Conservation (phyloP, 805 yeast species). For the Candida arabinofermentans region DNA sequence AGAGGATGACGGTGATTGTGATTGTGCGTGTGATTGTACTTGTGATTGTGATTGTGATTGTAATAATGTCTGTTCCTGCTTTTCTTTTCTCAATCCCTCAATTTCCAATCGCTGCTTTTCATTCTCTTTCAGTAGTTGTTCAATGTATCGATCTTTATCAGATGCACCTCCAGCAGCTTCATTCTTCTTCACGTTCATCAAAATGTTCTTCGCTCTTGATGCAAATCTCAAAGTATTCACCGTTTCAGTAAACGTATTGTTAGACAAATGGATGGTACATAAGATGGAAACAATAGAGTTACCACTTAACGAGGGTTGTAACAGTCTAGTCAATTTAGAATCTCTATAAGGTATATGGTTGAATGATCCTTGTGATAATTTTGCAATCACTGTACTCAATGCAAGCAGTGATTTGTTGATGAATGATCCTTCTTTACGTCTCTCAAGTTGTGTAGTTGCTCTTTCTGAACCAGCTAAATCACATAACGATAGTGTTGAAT, state of each 20-base stretch:
- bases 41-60: too few relatives aligned
- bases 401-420: conserved; percentile 90
- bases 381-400: conserved; percentile 86
- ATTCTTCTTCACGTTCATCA: conserved; percentile 59
- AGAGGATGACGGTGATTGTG: neutral
- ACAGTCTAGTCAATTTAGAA: conserved; percentile 81
- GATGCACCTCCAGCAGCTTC: conserved; percentile 29
- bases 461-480: conserved; percentile 97
- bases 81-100: conserved; percentile 29
- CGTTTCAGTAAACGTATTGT: conserved; percentile 67
- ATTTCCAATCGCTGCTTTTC: conserved; percentile 58
- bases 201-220: conserved; percentile 84
- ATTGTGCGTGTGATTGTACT: neutral
- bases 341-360: conserved; percentile 88
- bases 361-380: conserved; percentile 41
- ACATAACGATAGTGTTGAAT: conserved; percentile 75
- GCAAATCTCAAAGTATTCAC: conserved; percentile 87
- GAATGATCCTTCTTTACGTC: conserved; percentile 90
- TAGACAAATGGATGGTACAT: conserved; percentile 77
- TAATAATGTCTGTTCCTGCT: too few relatives aligned
- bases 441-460: conserved; percentile 69
- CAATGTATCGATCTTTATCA: conserved; percentile 50
- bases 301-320: conserved; percentile 92
- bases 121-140: conserved; percentile 54
- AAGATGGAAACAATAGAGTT: conserved; percentile 77